A percentile compares a stretch with the other conserved stretches of the same genome.
Conservation (phyloP, 495 filamentous ascomycete genomes). For the Tuber aestivum region DNA sequence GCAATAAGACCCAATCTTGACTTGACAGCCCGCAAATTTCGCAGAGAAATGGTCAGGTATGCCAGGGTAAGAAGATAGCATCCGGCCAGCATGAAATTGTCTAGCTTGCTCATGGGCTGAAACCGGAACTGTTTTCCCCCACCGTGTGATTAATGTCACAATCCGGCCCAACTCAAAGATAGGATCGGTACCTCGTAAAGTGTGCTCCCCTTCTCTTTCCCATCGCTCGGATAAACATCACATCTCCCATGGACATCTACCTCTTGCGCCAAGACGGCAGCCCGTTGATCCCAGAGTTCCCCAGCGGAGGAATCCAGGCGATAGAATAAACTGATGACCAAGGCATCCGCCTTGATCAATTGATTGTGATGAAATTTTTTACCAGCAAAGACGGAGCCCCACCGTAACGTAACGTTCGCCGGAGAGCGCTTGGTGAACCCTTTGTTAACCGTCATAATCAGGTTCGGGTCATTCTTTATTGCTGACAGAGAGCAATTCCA, state of each 20-base stretch:
- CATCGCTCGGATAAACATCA: slow-evolving; percentile 57
- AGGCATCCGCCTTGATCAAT: slow-evolving; percentile 61
- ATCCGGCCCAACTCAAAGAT: slow-evolving; percentile 51
- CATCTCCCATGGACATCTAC: slow-evolving; percentile 48
- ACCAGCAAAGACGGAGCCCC: slow-evolving; percentile 68
- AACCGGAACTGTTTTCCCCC: slow-evolving; percentile 60
- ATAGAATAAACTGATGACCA: slow-evolving; percentile 68
- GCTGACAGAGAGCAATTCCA: slow-evolving; percentile 59
- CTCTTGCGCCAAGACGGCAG: slow-evolving; percentile 47
- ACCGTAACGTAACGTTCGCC: slow-evolving; percentile 63
- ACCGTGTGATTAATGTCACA: slow-evolving; percentile 44
- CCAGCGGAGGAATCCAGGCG: slow-evolving; percentile 54
- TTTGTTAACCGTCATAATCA: slow-evolving; percentile 60
- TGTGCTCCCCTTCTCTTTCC: slow-evolving; percentile 49
- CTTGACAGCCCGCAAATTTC: slow-evolving; percentile 60
- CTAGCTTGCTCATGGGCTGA: slow-evolving; percentile 56
- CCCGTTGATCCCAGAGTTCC: slow-evolving; percentile 54
- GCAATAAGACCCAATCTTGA: slow-evolving; percentile 60
- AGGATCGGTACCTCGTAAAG: slow-evolving; percentile 53
- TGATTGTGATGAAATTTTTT: slow-evolving; percentile 59
- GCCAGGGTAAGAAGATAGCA: slow-evolving; percentile 56
- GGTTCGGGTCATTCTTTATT: slow-evolving; percentile 54
- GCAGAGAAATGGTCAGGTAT: slow-evolving; percentile 56
- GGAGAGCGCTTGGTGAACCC: slow-evolving; percentile 51
- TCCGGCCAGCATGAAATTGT: slow-evolving; percentile 54